Evolutionary conservation across 2,329 filamentous ascomycete genomes (phyloP).

Genomic region (Ascochyta fabae): DNA sequence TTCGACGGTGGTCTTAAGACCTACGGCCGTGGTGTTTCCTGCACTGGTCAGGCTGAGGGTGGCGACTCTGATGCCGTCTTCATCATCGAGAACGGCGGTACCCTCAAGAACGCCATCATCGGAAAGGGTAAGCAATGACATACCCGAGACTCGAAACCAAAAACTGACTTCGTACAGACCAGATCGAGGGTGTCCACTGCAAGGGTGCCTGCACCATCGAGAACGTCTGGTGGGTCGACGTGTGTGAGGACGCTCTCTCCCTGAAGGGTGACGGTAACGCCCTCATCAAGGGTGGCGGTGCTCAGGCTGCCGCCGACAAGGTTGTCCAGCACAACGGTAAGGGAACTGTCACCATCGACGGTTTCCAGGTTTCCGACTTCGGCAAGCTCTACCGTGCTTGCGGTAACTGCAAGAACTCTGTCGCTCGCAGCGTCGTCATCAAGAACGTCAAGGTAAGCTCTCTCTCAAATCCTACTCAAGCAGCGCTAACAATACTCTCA

Average conservation of each 20-base stretch:
- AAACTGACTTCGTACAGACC: slow-evolving; percentile 28
- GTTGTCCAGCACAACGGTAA: slow-evolving; percentile 51
- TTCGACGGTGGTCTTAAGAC: slow-evolving; percentile 46
- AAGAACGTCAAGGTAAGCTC: slow-evolving; percentile 52
- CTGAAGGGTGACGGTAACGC: slow-evolving; percentile 48
- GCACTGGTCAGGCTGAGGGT: slow-evolving; percentile 54
- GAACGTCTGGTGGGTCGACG: slow-evolving; percentile 55
- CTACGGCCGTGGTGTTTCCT: slow-evolving; percentile 45
- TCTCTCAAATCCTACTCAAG: slow-evolving; percentile 31
- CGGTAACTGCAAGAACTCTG: slow-evolving; percentile 57
- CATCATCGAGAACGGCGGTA: slow-evolving; percentile 59
- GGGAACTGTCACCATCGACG: slow-evolving; percentile 49
- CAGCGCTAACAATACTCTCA: not conserved
- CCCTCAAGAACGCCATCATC: slow-evolving; percentile 63
- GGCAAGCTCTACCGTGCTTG: slow-evolving; percentile 57
- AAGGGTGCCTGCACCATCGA: slow-evolving; percentile 56
- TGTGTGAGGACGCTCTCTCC: slow-evolving; percentile 52
- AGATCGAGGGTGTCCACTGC: slow-evolving; percentile 62
- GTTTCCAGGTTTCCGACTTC: slow-evolving; percentile 46
- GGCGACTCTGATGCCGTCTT: slow-evolving; percentile 59
- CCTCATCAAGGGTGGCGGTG: slow-evolving; percentile 51
- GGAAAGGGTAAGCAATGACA: slow-evolving; percentile 46
- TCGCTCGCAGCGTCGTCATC: slow-evolving; percentile 54
- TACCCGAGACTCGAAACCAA: too few relatives aligned
- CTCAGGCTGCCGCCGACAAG: slow-evolving; percentile 50